Base-by-base conservation (phyloP, 73 alveolate species). In the Symbiodinium pilosum region DNA sequence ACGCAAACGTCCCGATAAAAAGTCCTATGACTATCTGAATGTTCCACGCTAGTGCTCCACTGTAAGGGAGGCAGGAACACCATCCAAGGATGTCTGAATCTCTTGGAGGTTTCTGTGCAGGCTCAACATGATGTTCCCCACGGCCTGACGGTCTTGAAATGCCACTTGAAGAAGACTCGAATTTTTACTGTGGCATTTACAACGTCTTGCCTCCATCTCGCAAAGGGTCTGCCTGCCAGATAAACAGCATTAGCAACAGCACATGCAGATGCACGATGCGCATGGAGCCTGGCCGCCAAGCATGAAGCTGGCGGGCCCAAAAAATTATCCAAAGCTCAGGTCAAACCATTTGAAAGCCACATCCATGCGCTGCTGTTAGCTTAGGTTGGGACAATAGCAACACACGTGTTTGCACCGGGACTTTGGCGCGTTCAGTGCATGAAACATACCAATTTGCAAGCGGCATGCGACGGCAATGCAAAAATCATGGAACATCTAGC, bases 71-170 rank as follows among this genome's bases (percentile, higher is more conserved):
- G 71, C 0, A 3, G 71, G 14, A 20, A 52, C 87, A 9, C 54
- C 47, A 69, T 85, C 87, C 41, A 91, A 88, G 54, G 97, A 91
- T 64, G 75, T 91, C 51, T 91, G 97, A 40, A 91, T 91, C 97
- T 91, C 97, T 40, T 91, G 97, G 77, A 91, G 54, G 87, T 91
- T 91, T 43, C 97, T 73, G 47, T 91, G 97, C 28, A 91, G 77
- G 84, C 97, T 91, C 88, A 91, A 38, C 40, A 91, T 91, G 97
- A 91, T 91, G 77, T 91, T 91, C 40, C 97, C 97, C 81, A 91
- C 97, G 28, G 97, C 97, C 97, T 91, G 39, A 16, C 43, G 26
- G 24, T 34, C 18, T 11, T 69, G 9, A 20, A 34, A n/a, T n/a
- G n/a, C 20, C 77, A 56, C 77, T 24, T 1, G 77, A 24, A 56